These are phyloP conservation scores for Wickerhamiella qilinensis DNA, from an alignment of 805 yeast species.

Conservation along the genomic window DNA sequence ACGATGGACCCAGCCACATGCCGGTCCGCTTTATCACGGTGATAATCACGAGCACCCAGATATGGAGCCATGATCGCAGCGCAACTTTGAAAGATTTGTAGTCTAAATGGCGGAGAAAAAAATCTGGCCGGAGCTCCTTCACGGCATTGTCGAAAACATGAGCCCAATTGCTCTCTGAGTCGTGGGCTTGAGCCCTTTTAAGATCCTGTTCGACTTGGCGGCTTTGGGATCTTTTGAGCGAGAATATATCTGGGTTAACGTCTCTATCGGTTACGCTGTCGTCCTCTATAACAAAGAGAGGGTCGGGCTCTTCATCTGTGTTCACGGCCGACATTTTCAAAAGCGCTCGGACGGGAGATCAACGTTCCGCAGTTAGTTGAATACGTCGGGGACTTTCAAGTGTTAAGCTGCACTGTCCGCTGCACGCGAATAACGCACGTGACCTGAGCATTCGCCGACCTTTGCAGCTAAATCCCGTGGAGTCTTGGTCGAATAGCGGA, in stretches of 20 bases:
- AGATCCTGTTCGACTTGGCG: not conserved
- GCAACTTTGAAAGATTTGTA: conserved; percentile 10
- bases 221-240: not conserved
- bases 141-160: not conserved
- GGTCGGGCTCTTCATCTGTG: not conserved
- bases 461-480: no score
- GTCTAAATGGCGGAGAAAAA: conserved; percentile 14
- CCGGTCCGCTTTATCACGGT: conserved; percentile 5
- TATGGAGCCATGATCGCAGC: conserved; percentile 13
- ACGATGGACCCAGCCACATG: conserved; percentile 13
- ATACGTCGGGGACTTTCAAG: no score
- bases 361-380: not conserved
- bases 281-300: not conserved
- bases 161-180: not conserved
- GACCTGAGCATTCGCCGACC: no score
- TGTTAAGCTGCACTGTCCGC: no score
- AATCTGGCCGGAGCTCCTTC: conserved; percentile 2
- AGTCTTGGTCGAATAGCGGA: no score
- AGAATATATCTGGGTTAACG: not conserved
- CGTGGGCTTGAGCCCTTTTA: not conserved
- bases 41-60: conserved; percentile 11
- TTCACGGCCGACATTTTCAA: not conserved
- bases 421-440: no score
- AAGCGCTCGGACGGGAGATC: not conserved
- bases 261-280: not conserved